phyloP scores from a whole-genome alignment of 148 eudicot genomes.

The Rhododendron kiyosumense region DNA sequence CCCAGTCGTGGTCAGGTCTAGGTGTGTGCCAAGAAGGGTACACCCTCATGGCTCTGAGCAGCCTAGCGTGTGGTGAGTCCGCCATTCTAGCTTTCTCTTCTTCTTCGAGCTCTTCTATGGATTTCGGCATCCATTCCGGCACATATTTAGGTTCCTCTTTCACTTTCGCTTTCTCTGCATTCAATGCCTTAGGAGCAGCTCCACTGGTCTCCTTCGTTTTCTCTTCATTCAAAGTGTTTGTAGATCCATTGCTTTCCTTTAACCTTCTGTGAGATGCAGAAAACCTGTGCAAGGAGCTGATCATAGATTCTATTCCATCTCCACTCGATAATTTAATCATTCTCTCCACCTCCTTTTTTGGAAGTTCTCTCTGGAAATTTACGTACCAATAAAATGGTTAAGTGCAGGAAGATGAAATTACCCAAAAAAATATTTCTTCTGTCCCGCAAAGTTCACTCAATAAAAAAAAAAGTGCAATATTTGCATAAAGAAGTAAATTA shows the following conservation, averaged over 20 bases:
- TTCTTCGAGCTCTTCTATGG: not conserved
- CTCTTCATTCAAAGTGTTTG: not conserved
- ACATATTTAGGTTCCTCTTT: constrained; percentile 1
- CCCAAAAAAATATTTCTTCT: not conserved
- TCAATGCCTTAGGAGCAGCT: not conserved
- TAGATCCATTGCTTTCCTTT: not conserved
- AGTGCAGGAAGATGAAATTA: not conserved
- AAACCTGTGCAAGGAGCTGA: not conserved
- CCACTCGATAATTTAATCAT: not conserved
- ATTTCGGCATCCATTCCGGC: not conserved
- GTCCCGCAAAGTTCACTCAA: not conserved
- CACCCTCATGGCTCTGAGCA: constrained; percentile 1
- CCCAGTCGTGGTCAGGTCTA: not conserved
- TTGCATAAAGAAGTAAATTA: not conserved
- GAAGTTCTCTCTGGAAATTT: not conserved
- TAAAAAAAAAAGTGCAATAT: not conserved
- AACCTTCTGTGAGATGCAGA: not conserved
- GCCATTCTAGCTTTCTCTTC: constrained; percentile 1
- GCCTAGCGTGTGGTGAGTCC: not conserved
- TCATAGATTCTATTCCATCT: not conserved
- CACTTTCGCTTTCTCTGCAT: not conserved
- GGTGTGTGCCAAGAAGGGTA: not conserved
- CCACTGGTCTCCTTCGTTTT: not conserved
- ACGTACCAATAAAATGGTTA: not conserved
- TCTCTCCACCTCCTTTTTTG: not conserved